Conservation (phyloP, 2,329 filamentous ascomycete species). For the Cadophora gregata region DNA sequence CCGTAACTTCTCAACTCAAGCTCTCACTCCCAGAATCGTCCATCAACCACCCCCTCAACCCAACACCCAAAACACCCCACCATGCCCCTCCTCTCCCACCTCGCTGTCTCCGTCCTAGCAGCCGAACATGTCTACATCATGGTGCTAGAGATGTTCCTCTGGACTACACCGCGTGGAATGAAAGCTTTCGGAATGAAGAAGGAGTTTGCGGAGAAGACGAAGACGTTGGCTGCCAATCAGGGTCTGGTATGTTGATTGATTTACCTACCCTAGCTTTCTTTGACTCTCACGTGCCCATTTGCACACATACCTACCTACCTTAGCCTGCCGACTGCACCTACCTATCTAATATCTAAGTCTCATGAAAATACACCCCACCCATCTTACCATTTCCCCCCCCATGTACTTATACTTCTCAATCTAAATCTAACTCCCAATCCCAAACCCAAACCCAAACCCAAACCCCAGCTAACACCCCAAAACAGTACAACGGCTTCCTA, state of each 20-base stretch:
- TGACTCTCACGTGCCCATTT: neutral
- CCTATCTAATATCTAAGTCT: too few species aligned
- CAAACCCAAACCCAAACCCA: neutral
- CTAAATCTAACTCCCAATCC: neutral
- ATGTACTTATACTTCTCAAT: neutral
- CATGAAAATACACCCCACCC: too few species aligned
- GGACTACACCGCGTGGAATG: constrained; percentile 53
- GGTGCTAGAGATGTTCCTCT: constrained; percentile 56
- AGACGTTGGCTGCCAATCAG: constrained; percentile 55
- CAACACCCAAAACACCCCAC: constrained; percentile 1
- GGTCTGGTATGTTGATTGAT: constrained; percentile 45
- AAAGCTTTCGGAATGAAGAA: constrained; percentile 52
- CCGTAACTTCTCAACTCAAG: neutral
- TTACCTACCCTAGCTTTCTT: neutral
- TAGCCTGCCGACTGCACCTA: too few species aligned
- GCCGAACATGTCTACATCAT: constrained; percentile 56
- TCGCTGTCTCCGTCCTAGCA: constrained; percentile 49
- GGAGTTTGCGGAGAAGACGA: constrained; percentile 54
- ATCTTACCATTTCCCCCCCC: too few species aligned
- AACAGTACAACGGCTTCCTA: constrained; percentile 57
- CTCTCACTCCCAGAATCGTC: too few species aligned
- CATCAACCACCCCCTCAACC: neutral
- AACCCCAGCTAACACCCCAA: neutral
- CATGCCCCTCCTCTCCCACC: constrained; percentile 46
- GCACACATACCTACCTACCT: too few species aligned